A percentile compares a stretch with the other conserved stretches of the same genome.
These are phyloP conservation scores for Globisporangium sylvaticum DNA, from an alignment of 352 stramenopile species.

Conservation along the genomic window DNA sequence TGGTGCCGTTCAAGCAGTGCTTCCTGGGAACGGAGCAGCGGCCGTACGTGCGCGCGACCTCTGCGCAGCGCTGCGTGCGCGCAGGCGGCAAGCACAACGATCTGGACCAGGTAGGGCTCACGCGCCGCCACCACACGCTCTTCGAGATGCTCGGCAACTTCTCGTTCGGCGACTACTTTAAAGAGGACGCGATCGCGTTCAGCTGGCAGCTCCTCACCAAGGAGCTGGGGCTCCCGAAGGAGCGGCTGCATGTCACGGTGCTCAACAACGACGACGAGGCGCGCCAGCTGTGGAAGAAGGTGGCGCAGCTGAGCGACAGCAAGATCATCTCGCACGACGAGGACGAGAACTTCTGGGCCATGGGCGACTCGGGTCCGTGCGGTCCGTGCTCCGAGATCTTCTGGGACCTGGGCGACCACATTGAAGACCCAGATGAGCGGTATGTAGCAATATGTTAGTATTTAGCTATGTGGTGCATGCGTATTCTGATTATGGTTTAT, in stretches of 20 bases:
- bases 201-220: constrained; percentile 93
- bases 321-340: constrained; percentile 70
- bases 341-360: constrained; percentile 97
- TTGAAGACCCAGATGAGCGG: constrained; percentile 73
- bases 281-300: constrained; percentile 47
- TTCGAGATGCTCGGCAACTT: constrained; percentile 99
- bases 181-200: constrained; percentile 93
- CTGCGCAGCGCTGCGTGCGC: constrained; percentile 96
- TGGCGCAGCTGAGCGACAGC: constrained; percentile 44
- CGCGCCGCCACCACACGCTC: constrained; percentile 97
- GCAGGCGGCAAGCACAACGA: constrained; percentile 98
- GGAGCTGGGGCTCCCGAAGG: constrained; percentile 61
- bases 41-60: constrained; percentile 87
- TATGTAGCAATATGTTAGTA: constrained; percentile 30
- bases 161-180: constrained; percentile 98
- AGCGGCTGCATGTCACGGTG: constrained; percentile 68
- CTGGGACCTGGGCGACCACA: constrained; percentile 87
- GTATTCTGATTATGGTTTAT: too few relatives aligned
- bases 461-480: not conserved
- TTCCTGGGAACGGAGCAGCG: constrained; percentile 86
- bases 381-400: constrained; percentile 95
- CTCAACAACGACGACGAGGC: constrained; percentile 63
- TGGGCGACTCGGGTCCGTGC: constrained; percentile 93
- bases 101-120: constrained; percentile 96
- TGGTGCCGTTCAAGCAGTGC: constrained; percentile 94